Evolutionary conservation across 352 stramenopile genomes (phyloP), one percentile per base, ranked within the genome.

Genomic region (Aphanomyces cochlioides): DNA sequence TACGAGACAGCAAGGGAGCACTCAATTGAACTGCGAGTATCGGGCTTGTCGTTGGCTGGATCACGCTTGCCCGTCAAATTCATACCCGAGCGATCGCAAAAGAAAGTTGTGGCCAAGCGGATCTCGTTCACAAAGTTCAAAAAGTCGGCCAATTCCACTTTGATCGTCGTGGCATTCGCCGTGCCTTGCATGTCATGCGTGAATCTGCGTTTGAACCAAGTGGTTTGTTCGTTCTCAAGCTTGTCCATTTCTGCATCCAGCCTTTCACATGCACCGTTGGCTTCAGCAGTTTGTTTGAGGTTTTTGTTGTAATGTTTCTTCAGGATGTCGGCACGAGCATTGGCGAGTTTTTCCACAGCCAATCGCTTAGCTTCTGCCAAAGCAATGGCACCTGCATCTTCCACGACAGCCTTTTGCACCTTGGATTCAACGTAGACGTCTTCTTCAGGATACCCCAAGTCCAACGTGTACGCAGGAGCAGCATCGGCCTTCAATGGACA

Each of bases 401-500:
- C 87, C 6, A 76, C 67, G 47, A 83, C 80, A 69, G 82, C 77
- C 73, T 91, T 92, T 48, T 88, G 72, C 5, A 93, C 84, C 0
- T 72, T 79, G 2, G 81, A 88, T 56, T 92, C 76, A 72, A 90
- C 80, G 76, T 93, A 95, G 28, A 88, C 83, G 47, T 92, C 87
- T 15, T 79, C 80, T 54, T 90, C 85, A 3, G 90, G 85, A 69
- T 85, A 93, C 12, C 90, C 90, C 38, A 93, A 80, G 56, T 96
- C 87, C 19, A 89, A 47, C 53, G 79, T 79, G 67, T 97, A 97
- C 8, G 82, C 69, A 38, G 87, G 87, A 36, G 78, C 47, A 56
- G 73, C 80, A 70, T 97, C 88, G 1, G 90, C 90, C 72, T 93
- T 96, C 63, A 97, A 85, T 10, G 90, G 90, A 72, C 90, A 97